phyloP scores from a whole-genome alignment of 164 flowering plant species.

The Pachysandra terminalis region DNA sequence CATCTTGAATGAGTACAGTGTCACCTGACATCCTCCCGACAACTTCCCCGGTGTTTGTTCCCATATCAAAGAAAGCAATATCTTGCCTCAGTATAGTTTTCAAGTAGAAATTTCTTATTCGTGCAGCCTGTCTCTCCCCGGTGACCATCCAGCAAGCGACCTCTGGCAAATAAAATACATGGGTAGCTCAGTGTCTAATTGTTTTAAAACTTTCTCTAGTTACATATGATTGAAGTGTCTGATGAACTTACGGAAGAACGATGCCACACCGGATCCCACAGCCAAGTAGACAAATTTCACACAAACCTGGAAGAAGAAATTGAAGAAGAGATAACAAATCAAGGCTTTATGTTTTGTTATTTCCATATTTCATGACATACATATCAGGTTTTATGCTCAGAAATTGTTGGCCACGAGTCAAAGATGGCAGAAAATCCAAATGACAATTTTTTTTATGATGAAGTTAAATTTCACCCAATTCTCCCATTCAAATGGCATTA shows the following conservation, averaged over 20 bases:
- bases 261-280: slow-evolving; percentile 23
- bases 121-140: slow-evolving; percentile 19
- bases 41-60: slow-evolving; percentile 43
- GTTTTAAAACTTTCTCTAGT: not conserved
- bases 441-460: not conserved
- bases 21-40: slow-evolving; percentile 51
- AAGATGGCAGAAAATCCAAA: too few relatives aligned
- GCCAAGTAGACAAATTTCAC: slow-evolving; percentile 33
- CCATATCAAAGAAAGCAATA: slow-evolving; percentile 39
- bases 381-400: not conserved
- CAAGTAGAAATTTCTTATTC: slow-evolving; percentile 35
- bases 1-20: slow-evolving; percentile 50
- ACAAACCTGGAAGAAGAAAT: slow-evolving; percentile 18
- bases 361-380: not conserved
- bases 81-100: slow-evolving; percentile 48
- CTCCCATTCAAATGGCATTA: not conserved
- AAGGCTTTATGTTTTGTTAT: not conserved
- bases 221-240: not conserved
- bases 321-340: not conserved
- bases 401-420: not conserved
- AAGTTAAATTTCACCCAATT: not conserved
- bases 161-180: slow-evolving; percentile 27
- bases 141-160: slow-evolving; percentile 42
- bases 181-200: not conserved
- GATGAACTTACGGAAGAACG: slow-evolving; percentile 33